A percentile compares a stretch with the other conserved stretches of the same genome.
These are phyloP conservation scores for Aureobasidium vineae DNA, from an alignment of 2,329 filamentous ascomycete species.

Conservation along the genomic window DNA sequence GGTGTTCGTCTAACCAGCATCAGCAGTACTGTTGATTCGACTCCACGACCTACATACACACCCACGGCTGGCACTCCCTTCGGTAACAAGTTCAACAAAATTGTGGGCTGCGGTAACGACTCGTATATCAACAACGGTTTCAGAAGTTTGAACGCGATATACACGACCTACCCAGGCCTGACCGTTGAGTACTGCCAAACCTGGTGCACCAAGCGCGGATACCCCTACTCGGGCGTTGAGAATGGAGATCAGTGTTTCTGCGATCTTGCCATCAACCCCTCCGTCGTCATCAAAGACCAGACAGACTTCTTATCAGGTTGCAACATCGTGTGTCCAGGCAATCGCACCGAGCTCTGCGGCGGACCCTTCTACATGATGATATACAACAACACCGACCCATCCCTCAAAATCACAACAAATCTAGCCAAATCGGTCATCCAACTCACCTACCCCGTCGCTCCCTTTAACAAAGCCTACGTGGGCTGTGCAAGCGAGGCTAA, in stretches of 20 bases:
- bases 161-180: conserved; percentile 35
- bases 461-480: conserved; percentile 42
- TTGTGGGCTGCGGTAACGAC: conserved; percentile 42
- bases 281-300: conserved; percentile 29
- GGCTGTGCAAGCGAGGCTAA: conserved; percentile 58
- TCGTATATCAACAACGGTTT: conserved; percentile 28
- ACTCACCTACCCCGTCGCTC: conserved; percentile 22
- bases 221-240: conserved; percentile 37
- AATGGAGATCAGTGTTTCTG: conserved; percentile 39
- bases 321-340: conserved; percentile 33
- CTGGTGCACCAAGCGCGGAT: conserved; percentile 35
- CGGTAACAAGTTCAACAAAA: conserved; percentile 35
- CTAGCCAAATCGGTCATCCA: conserved; percentile 24
- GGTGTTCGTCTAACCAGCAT: conserved; percentile 32
- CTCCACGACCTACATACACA: conserved; percentile 34
- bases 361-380: conserved; percentile 35
- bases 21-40: conserved; percentile 34
- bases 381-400: conserved; percentile 38
- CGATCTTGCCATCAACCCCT: conserved; percentile 37
- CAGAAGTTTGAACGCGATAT: conserved; percentile 33
- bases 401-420: conserved; percentile 31
- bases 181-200: conserved; percentile 39
- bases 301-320: conserved; percentile 36
- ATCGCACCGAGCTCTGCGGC: conserved; percentile 35
- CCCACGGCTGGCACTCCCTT: conserved; percentile 32